Base-by-base conservation (phyloP, 1,284 basidiomycete genomes). In the Boletus smithii region DNA sequence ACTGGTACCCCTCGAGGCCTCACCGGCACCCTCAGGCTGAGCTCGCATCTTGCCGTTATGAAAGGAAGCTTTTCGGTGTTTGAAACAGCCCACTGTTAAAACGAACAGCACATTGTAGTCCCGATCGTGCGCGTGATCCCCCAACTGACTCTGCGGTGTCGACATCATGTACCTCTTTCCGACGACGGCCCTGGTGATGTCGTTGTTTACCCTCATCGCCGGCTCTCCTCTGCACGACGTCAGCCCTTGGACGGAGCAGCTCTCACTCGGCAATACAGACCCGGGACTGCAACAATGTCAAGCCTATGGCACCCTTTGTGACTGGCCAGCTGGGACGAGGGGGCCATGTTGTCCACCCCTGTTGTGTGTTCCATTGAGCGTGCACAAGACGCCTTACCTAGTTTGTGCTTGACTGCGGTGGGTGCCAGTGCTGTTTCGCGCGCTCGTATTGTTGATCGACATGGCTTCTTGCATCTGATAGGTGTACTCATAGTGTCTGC, bases 291-390 rank as follows among this genome's bases (percentile, higher is more conserved):
- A 33, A 33, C 3, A 5, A 11, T 33, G 32, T 33, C 32, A 33
- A 18, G 10, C 0, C 17, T 18, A 29, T 26, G 55, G 56, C 6
- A 22, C 45, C 2, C 23, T 53, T 4, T 58, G 57, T 17, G 52
- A 60, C 42, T 56, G 49, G 55, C 47, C 49, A 4, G 31, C 41
- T 23, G 56, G 58, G 10, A 44, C 55, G 22, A 60, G 49, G n/a
- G 55, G 55, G 0, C 55, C 43, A 3, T 60, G 58, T 18, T 60
- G 53, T 9, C 5, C 49, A 26, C 57, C 54, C 4, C 8, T 46
- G 4, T 4, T 57, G 14, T 59, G 57, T 23, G 38, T 56, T 2
- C 50, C 53, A 2, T 23, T 53, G 20, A 36, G 42, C 35, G 4
- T 24, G 16, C 32, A 40, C 4, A 31, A 20, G 14, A 24, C 42